Base-by-base conservation (phyloP, 1,139 yeast species). In the Pichia norvegensis region DNA sequence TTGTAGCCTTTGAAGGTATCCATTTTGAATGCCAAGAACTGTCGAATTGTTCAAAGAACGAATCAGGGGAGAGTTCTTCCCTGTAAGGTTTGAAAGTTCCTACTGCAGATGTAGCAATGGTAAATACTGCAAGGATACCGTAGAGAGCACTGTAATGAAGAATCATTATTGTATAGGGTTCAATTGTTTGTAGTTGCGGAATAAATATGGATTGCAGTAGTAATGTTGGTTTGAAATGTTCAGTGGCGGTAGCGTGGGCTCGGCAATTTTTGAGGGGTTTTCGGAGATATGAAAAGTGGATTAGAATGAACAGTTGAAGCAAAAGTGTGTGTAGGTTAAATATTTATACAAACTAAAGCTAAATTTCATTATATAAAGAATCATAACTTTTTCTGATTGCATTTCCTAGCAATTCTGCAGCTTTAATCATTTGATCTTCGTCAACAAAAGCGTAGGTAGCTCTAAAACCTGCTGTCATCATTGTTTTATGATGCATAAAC, bases 31-130 rank as follows among this genome's bases (percentile, higher is more conserved):
- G 63, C 62, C 69, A 61, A 16, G 64, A 67, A 17, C 73, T 68
- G 46, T 67, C 69, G 58, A 87, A 86, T 58, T 84, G 94, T 63
- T 86, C 95, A 53, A 82, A 76, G 56, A 81, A 73, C 1, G 85
- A 71, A 11, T 69, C 70, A 4, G 63, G 52, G 1, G 63, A 43
- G 21, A 74, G 58, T 13, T 54, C 53, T 13, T 56, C 58, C 29
- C 64, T 65, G 47, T 67, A 70, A 3, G 53, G 51, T 29, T 29
- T 29, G 20, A 33, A 27, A 10, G 39, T 36, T 22, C 36, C 41
- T 16, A 33, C 23, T 3, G 43, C 44, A 17, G 23, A 36, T 4
- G 16, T 40, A 14, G 22, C 21, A 8, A 29, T 33, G 4, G 14
- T 16, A 33, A 33, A 16, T 7, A 33, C 21, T 6, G 36, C 36